phyloP scores from a whole-genome alignment of 768 basidiomycete genomes.

The Hericium rajendrae region DNA sequence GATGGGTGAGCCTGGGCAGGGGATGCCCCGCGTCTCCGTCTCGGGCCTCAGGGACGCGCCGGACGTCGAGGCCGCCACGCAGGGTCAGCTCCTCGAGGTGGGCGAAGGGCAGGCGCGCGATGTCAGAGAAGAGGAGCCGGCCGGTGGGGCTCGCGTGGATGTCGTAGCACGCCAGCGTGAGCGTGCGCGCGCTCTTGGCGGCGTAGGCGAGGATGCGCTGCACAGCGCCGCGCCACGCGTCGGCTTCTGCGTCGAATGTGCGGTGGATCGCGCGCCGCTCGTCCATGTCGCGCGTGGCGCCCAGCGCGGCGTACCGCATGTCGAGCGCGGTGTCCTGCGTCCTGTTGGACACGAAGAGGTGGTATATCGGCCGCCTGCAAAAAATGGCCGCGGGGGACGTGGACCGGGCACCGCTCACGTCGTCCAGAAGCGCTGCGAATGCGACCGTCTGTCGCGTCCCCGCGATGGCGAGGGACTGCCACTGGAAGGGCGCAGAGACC shows the following conservation, averaged over 20 bases:
- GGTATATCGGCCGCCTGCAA: neutral
- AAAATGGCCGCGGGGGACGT: neutral
- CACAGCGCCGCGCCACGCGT: conserved; percentile 7
- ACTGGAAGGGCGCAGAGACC: conserved; percentile 3
- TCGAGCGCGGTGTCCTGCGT: conserved; percentile 3
- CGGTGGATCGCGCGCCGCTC: conserved; percentile 6
- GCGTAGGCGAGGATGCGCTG: conserved; percentile 10
- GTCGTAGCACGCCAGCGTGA: conserved; percentile 13
- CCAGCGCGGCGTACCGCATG: conserved; percentile 8
- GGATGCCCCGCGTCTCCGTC: neutral
- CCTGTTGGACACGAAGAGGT: conserved; percentile 12
- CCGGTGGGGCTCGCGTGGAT: conserved; percentile 11
- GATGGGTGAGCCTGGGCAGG: conserved; percentile 6
- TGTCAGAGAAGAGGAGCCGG: conserved; percentile 11
- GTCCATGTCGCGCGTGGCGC: conserved; percentile 5
- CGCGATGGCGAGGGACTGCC: neutral
- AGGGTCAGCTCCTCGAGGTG: conserved; percentile 10
- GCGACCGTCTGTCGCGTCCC: neutral
- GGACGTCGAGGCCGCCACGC: conserved; percentile 12
- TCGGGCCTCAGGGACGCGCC: conserved; percentile 4
- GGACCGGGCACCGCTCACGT: too few species aligned
- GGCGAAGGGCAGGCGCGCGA: conserved; percentile 6
- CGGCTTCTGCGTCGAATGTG: conserved; percentile 9
- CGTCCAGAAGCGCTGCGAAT: neutral
- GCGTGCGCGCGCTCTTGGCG: conserved; percentile 10